Base-by-base conservation (phyloP, 2,329 filamentous ascomycete species). In the Arthroderma sp. region DNA sequence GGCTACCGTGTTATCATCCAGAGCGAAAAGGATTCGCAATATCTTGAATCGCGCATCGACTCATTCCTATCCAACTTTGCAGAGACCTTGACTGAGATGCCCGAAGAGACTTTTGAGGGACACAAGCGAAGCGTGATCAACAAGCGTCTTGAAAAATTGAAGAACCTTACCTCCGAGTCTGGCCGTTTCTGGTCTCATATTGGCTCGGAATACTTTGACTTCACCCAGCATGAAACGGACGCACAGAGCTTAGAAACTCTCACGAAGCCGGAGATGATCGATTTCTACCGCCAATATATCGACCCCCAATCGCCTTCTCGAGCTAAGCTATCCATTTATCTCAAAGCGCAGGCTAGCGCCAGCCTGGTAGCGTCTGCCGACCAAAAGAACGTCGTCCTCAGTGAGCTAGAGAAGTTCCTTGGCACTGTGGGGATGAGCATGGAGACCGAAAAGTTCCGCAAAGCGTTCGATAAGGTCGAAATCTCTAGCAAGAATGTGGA, bases 1-100 rank as follows among this genome's bases (percentile, higher is more conserved):
- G 86, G 85, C 1, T 91, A 91, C 64, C 77, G 88, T 4, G 83
- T 98, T 51, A 76, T 96, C 50, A 86, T 98, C 29, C 91, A 98
- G 68, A 94, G 86, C 59, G 89, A 98, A 65, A 82, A 82, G 59
- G 79, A 82, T 2, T 82, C 85, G 0, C 73, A 81, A 36, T 96
- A 93, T 57, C 70, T 98, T 2, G 88, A 96, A 58, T 75, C 78
- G 4, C 79, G 91, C 15, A 94, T 96, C 50, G 86, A 96, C 56
- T 73, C 78, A 2, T 96, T 96, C 71, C 66, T 98, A 36, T 69
- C 69, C 27, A 70, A 71, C 9, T 87, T 86, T 50, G 76, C 73
- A 15, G 68, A 75, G 37, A 79, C 69, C 2, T 64, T 96, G 27
- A 70, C 77, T 38, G 72, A 80, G 2, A 94, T 96, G 88, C 74